Base-by-base conservation (phyloP, 495 filamentous ascomycete species). In the Daldinia concentrica region DNA sequence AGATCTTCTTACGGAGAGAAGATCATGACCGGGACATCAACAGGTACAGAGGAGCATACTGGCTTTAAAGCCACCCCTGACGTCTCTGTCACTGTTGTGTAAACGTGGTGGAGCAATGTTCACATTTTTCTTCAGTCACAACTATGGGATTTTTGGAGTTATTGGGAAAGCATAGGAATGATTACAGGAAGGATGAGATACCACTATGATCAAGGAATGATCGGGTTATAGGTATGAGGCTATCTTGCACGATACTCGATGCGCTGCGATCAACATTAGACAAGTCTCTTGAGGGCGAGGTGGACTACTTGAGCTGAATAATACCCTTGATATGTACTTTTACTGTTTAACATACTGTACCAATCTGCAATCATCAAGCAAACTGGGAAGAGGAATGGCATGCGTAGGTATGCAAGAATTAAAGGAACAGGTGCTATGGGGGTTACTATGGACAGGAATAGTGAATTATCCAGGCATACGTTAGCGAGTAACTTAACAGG, bases 321-420 rank as follows among this genome's bases (percentile, higher is more conserved):
- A 71, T 74, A 74, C 73, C 73, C 76, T 63, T 71, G 68, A 62
- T 64, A 69, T 74, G 64, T 73, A 74, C 69, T 73, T 74, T 64
- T 74, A 66, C 48, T 72, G 68, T 72, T 72, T 73, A 66, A 74
- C 68, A 71, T 55, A 68, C 59, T 76, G 74, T 76, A 76, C 62
- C 58, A 70, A 74, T 56, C 55, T 45, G 55, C 54, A 60, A 9
- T 45, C 45, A 64, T 41, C 58, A 24, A 63, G 54, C 50, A 59
- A 51, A n/a, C 27, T 50, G 6, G 64, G 24, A 12, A 55, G 50
- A 34, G 58, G 41, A 55, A 56, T 50, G 48, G 48, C 26, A 15
- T 32, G 55, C 22, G 36, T 54, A 43, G n/a, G n/a, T 8, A 7
- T 36, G 14, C 22, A 39, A 14, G 54, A 37, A 26, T 36, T 14